Percentiles rank a stretch among this genome's conserved stretches.
Conservation (phyloP, 129 eudicot genomes). For the Flaveria sonorensis region DNA sequence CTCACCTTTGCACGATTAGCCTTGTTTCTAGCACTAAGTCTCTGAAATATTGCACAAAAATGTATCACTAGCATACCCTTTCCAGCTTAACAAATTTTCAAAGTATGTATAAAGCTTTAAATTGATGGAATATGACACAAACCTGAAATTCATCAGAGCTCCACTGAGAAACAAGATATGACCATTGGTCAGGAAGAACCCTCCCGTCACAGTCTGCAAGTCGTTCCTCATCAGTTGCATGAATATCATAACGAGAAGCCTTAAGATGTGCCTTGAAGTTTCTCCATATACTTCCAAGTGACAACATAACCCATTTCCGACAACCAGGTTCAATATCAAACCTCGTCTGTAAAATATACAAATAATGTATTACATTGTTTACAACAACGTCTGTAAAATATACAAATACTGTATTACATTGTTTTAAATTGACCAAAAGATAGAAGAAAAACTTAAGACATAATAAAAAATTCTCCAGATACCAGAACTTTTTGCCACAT, state of each 20-base stretch:
- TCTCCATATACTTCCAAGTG: slow-evolving; percentile 53
- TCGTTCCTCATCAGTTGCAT: slow-evolving; percentile 52
- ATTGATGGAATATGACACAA: slow-evolving; percentile 7
- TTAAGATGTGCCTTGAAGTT: slow-evolving; percentile 45
- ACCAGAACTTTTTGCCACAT: slow-evolving; percentile 67
- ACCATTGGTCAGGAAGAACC: slow-evolving; percentile 67
- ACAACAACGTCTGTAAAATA: slow-evolving; percentile 19
- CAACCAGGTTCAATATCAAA: slow-evolving; percentile 48
- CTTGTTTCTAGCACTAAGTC: slow-evolving; percentile 51
- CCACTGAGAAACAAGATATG: slow-evolving; percentile 48
- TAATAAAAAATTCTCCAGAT: neutral
- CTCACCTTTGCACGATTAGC: slow-evolving; percentile 48
- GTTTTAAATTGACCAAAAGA: neutral
- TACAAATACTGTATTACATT: neutral
- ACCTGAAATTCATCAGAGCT: slow-evolving; percentile 49
- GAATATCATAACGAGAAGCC: slow-evolving; percentile 35
- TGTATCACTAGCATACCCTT: neutral
- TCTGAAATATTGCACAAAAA: slow-evolving; percentile 25
- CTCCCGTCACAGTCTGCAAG: slow-evolving; percentile 54
- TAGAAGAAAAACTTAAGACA: neutral
- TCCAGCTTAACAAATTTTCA: neutral
- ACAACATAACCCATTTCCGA: slow-evolving; percentile 49
- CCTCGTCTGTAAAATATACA: slow-evolving; percentile 36
- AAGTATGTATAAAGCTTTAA: neutral
- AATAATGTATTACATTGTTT: neutral